phyloP scores from a whole-genome alignment of 2,329 filamentous ascomycete species.

The Raffaelea arxii region DNA sequence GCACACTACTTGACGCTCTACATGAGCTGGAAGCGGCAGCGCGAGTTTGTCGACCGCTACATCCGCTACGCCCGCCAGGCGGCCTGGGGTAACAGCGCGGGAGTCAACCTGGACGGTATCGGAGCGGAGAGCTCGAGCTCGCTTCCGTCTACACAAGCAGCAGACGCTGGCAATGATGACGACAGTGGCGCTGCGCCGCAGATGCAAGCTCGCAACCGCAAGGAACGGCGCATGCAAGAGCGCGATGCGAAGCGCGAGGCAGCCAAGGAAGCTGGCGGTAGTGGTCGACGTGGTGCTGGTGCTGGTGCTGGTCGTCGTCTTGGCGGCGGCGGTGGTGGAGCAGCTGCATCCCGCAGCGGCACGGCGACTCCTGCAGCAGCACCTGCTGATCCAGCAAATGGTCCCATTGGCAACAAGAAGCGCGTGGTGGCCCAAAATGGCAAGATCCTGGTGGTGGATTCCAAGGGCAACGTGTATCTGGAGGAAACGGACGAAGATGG shows the following conservation, averaged over 20 bases:
- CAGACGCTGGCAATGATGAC: slow-evolving; percentile 15
- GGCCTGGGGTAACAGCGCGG: slow-evolving; percentile 79
- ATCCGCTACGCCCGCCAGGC: slow-evolving; percentile 79
- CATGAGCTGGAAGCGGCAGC: slow-evolving; percentile 81
- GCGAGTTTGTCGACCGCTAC: slow-evolving; percentile 85
- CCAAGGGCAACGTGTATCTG: slow-evolving; percentile 85
- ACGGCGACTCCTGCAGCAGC: slow-evolving; percentile 15
- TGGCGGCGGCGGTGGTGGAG: slow-evolving; percentile 24
- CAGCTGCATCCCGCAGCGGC: slow-evolving; percentile 23
- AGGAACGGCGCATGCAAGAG: slow-evolving; percentile 82
- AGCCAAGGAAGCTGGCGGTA: slow-evolving; percentile 37
- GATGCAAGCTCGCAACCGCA: slow-evolving; percentile 56
- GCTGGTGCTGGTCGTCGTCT: slow-evolving; percentile 20
- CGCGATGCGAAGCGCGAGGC: slow-evolving; percentile 67
- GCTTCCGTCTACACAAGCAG: slow-evolving; percentile 31
- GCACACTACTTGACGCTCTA: slow-evolving; percentile 81
- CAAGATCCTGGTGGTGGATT: slow-evolving; percentile 89
- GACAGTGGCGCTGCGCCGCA: slow-evolving; percentile 28
- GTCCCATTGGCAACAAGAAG: slow-evolving; percentile 70
- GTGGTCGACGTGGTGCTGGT: slow-evolving; percentile 17
- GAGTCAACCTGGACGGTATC: slow-evolving; percentile 51
- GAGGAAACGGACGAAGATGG: slow-evolving; percentile 87
- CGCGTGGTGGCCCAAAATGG: slow-evolving; percentile 89
- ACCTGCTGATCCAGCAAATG: slow-evolving; percentile 35
- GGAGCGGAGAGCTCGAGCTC: slow-evolving; percentile 33